A percentile compares a stretch with the other conserved stretches of the same genome.
These are phyloP conservation scores for Yamadazyma conglobata DNA, from an alignment of 1,139 yeast genomes.

Conservation along the genomic window DNA sequence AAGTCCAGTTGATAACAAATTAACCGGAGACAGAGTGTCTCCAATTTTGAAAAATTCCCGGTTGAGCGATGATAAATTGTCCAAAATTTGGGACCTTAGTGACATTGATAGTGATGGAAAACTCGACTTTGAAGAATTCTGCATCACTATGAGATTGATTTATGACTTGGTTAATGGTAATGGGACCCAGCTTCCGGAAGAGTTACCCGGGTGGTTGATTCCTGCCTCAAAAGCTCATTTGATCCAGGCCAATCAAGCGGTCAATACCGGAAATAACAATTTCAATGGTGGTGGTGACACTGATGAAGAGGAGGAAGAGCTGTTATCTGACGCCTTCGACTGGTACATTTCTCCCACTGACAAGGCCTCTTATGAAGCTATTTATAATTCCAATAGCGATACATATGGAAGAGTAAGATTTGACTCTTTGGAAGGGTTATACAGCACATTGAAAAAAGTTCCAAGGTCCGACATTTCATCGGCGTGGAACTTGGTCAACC, in stretches of 20 bases:
- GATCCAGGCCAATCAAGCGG: slow-evolving; percentile 75
- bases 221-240: slow-evolving; percentile 86
- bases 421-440: slow-evolving; percentile 66
- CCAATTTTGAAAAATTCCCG: slow-evolving; percentile 88
- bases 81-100: slow-evolving; percentile 85
- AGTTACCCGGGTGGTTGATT: slow-evolving; percentile 85
- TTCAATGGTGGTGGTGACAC: slow-evolving; percentile 38
- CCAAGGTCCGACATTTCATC: slow-evolving; percentile 85
- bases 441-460: slow-evolving; percentile 63
- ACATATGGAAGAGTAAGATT: slow-evolving; percentile 78
- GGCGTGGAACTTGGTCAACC: slow-evolving; percentile 95
- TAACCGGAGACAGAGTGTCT: slow-evolving; percentile 81
- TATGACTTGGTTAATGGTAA: slow-evolving; percentile 87
- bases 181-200: slow-evolving; percentile 56
- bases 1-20: slow-evolving; percentile 71
- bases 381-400: slow-evolving; percentile 75
- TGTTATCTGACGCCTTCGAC: slow-evolving; percentile 70
- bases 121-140: slow-evolving; percentile 94
- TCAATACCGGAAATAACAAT: slow-evolving; percentile 32
- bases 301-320: slow-evolving; percentile 53
- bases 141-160: slow-evolving; percentile 92
- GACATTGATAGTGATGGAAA: slow-evolving; percentile 91
- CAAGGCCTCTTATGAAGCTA: slow-evolving; percentile 70
- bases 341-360: slow-evolving; percentile 97
- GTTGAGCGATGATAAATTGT: slow-evolving; percentile 68